phyloP scores from a whole-genome alignment of 2,329 filamentous ascomycete genomes.

The Raffaelea arxii region DNA sequence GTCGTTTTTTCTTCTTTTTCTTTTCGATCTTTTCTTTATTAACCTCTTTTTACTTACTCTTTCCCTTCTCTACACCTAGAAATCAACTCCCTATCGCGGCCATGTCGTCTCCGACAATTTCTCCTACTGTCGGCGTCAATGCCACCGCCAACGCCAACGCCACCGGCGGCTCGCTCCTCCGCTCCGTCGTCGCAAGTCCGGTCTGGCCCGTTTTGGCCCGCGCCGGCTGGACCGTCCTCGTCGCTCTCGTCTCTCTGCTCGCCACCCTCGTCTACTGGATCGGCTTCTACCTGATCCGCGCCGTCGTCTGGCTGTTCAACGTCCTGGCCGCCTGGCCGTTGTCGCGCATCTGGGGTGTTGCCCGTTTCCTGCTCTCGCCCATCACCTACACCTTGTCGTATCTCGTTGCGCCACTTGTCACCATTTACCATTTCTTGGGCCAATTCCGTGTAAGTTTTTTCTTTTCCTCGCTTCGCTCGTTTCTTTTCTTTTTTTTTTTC shows the following conservation, averaged over 20 bases:
- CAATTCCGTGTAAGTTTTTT: conserved; percentile 23
- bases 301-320: conserved; percentile 6
- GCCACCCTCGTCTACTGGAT: not conserved
- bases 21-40: too few species aligned
- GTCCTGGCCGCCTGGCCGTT: conserved; percentile 11
- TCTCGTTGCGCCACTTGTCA: conserved; percentile 13
- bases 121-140: not conserved
- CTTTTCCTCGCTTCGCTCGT: conserved; percentile 12
- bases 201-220: not conserved
- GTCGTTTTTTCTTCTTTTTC: too few species aligned
- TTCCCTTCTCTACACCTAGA: too few species aligned
- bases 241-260: not conserved
- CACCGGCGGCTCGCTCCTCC: not conserved
- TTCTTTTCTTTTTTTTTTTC: too few species aligned
- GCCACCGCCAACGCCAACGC: not conserved
- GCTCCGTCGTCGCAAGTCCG: not conserved
- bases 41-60: too few species aligned
- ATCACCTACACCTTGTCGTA: conserved; percentile 23
- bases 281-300: not conserved
- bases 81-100: not conserved
- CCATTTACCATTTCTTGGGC: conserved; percentile 21
- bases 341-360: conserved; percentile 13
- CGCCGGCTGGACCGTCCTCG: conserved; percentile 3
- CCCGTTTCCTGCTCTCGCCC: conserved; percentile 27
- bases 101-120: not conserved